phyloP scores from a whole-genome alignment of 495 filamentous ascomycete species.

The Penicillium salamii region DNA sequence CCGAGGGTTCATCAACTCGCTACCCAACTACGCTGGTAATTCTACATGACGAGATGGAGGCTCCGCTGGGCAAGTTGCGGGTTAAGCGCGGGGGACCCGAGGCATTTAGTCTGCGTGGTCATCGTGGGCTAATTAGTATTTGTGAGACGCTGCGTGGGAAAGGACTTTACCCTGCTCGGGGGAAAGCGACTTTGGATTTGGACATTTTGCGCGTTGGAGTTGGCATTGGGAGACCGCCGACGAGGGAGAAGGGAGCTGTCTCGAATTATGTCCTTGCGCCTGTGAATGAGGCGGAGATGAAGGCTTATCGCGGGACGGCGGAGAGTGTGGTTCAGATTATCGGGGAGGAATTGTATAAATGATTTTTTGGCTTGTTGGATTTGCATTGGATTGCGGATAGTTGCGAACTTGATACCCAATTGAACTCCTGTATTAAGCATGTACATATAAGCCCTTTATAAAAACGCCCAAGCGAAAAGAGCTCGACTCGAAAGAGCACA shows the following conservation, averaged over 20 bases:
- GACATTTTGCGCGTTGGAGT: conserved; percentile 57
- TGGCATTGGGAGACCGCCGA: conserved; percentile 67
- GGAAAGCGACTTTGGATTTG: conserved; percentile 13
- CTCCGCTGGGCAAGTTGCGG: conserved; percentile 60
- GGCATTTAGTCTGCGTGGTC: conserved; percentile 59
- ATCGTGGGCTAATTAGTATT: conserved; percentile 76
- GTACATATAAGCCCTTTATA: neutral
- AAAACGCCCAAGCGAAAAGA: conserved; percentile 5
- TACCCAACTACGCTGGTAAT: conserved; percentile 56
- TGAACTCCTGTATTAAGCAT: conserved; percentile 8
- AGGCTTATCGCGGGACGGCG: conserved; percentile 48
- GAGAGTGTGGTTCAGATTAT: conserved; percentile 50
- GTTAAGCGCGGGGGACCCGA: conserved; percentile 52
- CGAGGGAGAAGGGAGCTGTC: conserved; percentile 55
- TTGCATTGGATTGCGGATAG: neutral
- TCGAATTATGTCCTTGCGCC: conserved; percentile 65
- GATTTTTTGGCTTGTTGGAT: neutral
- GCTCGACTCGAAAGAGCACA: neutral
- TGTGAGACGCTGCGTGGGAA: conserved; percentile 44
- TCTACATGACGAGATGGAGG: conserved; percentile 82
- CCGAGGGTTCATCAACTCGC: neutral
- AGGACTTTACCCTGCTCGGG: conserved; percentile 25
- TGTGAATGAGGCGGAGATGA: conserved; percentile 51
- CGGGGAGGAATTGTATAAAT: conserved; percentile 38
- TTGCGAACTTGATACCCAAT: neutral